Evolutionary conservation across 345 rosid genomes (phyloP), one percentile per base, ranked within the genome.

Genomic region (Linum usitatissimum): DNA sequence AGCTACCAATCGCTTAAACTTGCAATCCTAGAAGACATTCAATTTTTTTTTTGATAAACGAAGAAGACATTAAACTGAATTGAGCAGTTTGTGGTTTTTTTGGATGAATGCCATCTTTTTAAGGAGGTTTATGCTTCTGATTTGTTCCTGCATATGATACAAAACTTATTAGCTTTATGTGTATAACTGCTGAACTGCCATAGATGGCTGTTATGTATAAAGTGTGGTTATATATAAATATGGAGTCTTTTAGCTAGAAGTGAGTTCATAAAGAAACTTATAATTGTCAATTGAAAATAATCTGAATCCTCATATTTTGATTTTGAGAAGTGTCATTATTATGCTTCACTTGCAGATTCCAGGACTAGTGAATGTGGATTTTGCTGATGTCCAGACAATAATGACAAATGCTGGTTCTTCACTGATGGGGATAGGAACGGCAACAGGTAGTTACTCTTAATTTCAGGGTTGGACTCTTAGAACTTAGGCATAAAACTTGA

Each of bases 341-440:
- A 45, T 59, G 42, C 36, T 39, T 67, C 23, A 30, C 53, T 53
- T 73, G 77, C 86, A 86, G 97, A 75, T 87, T 70, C 96, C 97
- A 7, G 99, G 99, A 61, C 81, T 93, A 68, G 96, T 93, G 53
- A 93, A 93, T 70, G 99, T 93, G 76, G 99, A 90, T 73, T 90
- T 93, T 79, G 99, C 96, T 69, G 99, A 93, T 74, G 99, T 93
- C 72, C 86, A 94, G 59, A 87, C 99, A 68, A 87, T 93, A 72
- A 93, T 93, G 99, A 91, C 88, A 57, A 90, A 80, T 81, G 97
- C 97, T 2, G 99, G 99, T 20, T 93, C 99, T 76, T 90, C 99
- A 36, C 61, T 93, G 66, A 90, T 93, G 97, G 99, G 96, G 64
- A 93, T 93, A 67, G 97, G 99, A 82, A 87, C 87, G 69, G 99